Evolutionary conservation across 306 rosid genomes (phyloP), one percentile per base, ranked within the genome.

Genomic region (Oxytropis ochrocephala): DNA sequence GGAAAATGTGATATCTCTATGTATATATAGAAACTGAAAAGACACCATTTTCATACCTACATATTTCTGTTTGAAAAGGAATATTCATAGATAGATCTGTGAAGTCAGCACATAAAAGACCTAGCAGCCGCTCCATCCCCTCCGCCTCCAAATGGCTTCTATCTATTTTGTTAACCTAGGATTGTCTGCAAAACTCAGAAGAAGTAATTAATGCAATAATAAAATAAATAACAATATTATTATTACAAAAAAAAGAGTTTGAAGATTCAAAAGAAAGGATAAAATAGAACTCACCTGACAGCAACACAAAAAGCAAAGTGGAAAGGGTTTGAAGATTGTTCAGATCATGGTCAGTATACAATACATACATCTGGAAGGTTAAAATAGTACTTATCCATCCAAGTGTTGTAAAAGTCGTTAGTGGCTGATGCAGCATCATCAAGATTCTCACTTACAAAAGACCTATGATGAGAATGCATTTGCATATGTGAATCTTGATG

Each of bases 351-450:
- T 67, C 81, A 51, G 57, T 24, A 7, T 6, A n/a, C n/a, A n/a
- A n/a, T n/a, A n/a, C n/a, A n/a, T n/a, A 2, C 5, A 3, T 49
- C 6, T 47, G 24, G 24, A 49, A 5, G 58, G 59, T n/a, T 66
- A 75, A 63, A 75, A 68, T 42, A 30, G 57, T 51, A 67, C 67
- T 57, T 61, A 29, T n/a, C 19, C 5, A 42, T 11, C 17, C 38
- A 73, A 68, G 29, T 56, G 51, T 44, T 12, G 50, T 44, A 12
- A 73, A 59, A 88, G 96, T 43, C 88, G 85, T 86, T 82, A 38
- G 83, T 86, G 84, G 97, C 97, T 51, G 96, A 88, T 90, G 98
- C 97, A 90, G 97, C 98, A 93, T 93, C 98, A 93, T 93, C 98
- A 90, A 93, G 98, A 93, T 90, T 93, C 98, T 90, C 98, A 93